These are phyloP conservation scores for Sporothrix humicola DNA, from an alignment of 2,329 filamentous ascomycete genomes.

Conservation along the genomic window DNA sequence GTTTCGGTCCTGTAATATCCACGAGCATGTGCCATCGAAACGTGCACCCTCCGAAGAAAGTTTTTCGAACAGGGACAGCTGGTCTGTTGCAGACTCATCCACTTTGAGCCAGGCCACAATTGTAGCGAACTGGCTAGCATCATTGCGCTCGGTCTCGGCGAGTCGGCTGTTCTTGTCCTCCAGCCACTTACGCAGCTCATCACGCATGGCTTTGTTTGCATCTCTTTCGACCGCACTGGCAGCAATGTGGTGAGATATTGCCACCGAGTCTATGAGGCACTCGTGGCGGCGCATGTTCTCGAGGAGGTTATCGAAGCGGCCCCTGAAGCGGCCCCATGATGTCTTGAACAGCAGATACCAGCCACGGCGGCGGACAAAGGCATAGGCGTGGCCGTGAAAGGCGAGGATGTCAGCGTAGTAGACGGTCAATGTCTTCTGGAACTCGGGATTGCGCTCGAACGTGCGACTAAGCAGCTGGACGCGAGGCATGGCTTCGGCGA, in stretches of 20 bases:
- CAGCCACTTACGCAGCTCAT: neutral
- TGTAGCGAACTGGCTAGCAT: neutral
- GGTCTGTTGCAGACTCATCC: neutral
- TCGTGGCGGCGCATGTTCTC: neutral
- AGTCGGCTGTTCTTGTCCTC: neutral
- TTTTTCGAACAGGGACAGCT: neutral
- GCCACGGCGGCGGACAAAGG: neutral
- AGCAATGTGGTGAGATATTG: neutral
- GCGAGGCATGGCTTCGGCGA: slow-evolving; percentile 4
- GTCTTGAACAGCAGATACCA: neutral
- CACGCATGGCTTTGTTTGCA: neutral
- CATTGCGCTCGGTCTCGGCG: neutral
- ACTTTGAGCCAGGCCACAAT: neutral
- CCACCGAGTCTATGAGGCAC: slow-evolving; percentile 1
- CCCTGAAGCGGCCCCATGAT: slow-evolving; percentile 2
- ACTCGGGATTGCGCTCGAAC: neutral
- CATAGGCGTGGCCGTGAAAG: neutral
- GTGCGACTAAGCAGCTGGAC: neutral
- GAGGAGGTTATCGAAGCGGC: neutral
- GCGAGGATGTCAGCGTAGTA: neutral
- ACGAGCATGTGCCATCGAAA: neutral
- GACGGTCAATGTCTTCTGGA: neutral
- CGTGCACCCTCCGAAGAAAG: neutral
- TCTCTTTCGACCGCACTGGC: neutral
- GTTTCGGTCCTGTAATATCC: neutral